Base-by-base conservation (phyloP, 2,329 filamentous ascomycete genomes). In the Colletotrichum liaoningense region DNA sequence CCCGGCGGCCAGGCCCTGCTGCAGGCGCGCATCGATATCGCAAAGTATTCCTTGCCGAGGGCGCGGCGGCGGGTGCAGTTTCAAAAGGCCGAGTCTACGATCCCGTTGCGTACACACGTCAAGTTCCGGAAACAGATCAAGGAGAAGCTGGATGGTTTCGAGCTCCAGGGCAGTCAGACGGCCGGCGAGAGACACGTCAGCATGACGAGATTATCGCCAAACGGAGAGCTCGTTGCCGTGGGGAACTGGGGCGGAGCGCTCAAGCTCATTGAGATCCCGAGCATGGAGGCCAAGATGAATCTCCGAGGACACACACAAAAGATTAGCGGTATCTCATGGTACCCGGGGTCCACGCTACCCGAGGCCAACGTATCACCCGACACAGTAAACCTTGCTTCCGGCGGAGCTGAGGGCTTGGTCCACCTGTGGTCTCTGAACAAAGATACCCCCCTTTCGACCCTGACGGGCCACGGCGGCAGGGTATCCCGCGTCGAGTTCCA, bases 401-500 rank as follows among this genome's bases (percentile, higher is more conserved):
- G 95, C 57, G 97, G 95, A 54, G 95, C 94, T 22, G 96, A 98
- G 79, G 94, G 94, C 1, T 90, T 94, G 74, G 89, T 99, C 56
- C 92, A 98, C 79, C 88, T 99, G 16, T 99, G 97, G 97, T 96
- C 94, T 5, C 86, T 98, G 58, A 92, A 91, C 57, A 90, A 96
- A 80, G 95, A 98, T 75, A 97, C 94, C 1, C 97, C 97, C 0
- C 81, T 98, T 4, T 90, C 93, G 0, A 97, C 94, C 0, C 87
- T 98, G 0, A 89, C 92, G 28, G 97, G 96, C 1, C 97, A 99
- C 80, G 92, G 90, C 5, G 94, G 93, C 67, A 92, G 97, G 74
- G 95, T 99, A 9, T 98, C 95, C 78, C 91, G 96, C 69, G 93
- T 97, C 14, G 97, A 98, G 72, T 98, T 98, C 79, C 97, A 99